phyloP scores from a whole-genome alignment of 306 rosid genomes.

The Lupinus albus region DNA sequence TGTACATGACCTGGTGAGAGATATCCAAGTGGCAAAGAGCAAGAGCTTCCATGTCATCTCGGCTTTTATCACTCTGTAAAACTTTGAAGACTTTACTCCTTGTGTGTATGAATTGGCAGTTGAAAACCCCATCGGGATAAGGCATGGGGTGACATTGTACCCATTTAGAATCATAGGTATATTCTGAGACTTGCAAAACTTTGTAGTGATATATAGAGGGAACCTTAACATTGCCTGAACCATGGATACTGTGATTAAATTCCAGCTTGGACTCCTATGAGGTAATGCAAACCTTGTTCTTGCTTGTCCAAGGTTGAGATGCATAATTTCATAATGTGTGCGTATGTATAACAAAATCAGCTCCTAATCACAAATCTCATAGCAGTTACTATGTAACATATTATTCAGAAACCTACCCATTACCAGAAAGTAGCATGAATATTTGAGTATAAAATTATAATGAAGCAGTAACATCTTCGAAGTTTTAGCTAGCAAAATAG shows the following conservation, averaged over 20 bases:
- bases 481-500: neutral
- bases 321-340: no score
- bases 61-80: slow-evolving; percentile 38
- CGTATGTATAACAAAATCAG: no score
- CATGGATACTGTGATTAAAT: slow-evolving; percentile 30
- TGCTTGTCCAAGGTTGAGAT: slow-evolving; percentile 29
- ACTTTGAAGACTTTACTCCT: slow-evolving; percentile 45
- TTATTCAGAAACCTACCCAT: no score
- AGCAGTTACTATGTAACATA: no score
- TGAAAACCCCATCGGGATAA: slow-evolving; percentile 47
- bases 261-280: slow-evolving; percentile 48
- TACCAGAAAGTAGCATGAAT: no score
- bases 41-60: slow-evolving; percentile 42
- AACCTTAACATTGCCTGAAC: slow-evolving; percentile 22
- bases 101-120: slow-evolving; percentile 44
- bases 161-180: slow-evolving; percentile 45
- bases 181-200: slow-evolving; percentile 30
- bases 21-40: slow-evolving; percentile 53
- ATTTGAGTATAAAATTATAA: no score
- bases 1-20: slow-evolving; percentile 43
- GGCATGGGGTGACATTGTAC: slow-evolving; percentile 45
- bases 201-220: slow-evolving; percentile 41
- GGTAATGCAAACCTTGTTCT: slow-evolving; percentile 50
- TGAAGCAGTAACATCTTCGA: neutral
- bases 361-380: no score